Evolutionary conservation across 176 grass and related monocot species (phyloP), one percentile per base, ranked within the genome.

Genomic region (Carex parvula): DNA sequence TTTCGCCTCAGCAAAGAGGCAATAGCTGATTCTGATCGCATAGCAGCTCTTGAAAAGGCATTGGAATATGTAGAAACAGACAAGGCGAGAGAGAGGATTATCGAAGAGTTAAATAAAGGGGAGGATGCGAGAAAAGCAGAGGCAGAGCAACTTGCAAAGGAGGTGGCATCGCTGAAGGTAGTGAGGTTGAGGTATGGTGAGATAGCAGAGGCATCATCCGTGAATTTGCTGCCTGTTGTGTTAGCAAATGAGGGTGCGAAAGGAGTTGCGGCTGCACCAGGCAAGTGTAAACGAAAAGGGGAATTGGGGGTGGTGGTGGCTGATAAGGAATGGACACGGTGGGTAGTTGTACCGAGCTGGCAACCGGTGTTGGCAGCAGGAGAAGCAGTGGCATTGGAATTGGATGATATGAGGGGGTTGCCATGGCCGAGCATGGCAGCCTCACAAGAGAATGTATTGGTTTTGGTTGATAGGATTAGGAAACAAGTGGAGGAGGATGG

Each of bases 301-400:
- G 89, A 92, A 82, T 80, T 98, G 42, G 89, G 93, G 6, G 52
- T 98, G 17, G 87, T 98, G 7, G 76, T 88, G 68, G 89, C 92
- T 33, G 93, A 99, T 79, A 91, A 73, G 83, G 96, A 52, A 64
- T 99, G 93, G 93, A 83, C 68, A 32, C 86, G 91, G 17, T 99
- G 93, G 96, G 88, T 64, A 16, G 91, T 98, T 26, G 37, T 99
- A 64, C 96, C 89, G 0, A 93, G 96, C 2, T 98, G 96, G 96
- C 84, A 37, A 1, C 89, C 93, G 3, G 88, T 95, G n/a, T 35
- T 68, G 50, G 89, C 48, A 6, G 87, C 89, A 50, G 20, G 44
- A 41, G 86, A 86, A 29, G 96, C 80, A 1, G 89, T 98, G 60
- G 96, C 88, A 35, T n/a, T 98, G 52, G 88, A 98, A 86, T 71